These are phyloP conservation scores for Leonotis leonurus DNA, from an alignment of 257 asterid species.

Conservation along the genomic window DNA sequence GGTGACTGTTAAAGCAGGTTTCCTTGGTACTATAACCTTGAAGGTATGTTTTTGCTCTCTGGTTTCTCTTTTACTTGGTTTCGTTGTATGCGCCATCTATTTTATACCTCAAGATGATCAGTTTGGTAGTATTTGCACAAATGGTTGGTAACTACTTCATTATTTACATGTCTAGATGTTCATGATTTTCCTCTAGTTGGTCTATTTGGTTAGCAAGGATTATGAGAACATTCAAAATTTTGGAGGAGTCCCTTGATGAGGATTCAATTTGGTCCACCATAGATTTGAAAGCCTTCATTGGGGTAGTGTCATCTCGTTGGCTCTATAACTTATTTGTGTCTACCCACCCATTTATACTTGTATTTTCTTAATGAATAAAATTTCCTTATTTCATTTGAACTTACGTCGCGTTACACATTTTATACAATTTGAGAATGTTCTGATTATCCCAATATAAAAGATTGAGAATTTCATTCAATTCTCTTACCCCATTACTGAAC, in stretches of 20 bases:
- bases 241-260: not conserved
- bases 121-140: not conserved
- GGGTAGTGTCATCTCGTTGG: not conserved
- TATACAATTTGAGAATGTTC: slow-evolving; percentile 1
- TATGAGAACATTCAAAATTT: not conserved
- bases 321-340: not conserved
- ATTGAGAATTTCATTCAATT: slow-evolving; percentile 3
- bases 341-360: not conserved
- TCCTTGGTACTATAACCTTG: slow-evolving; percentile 86
- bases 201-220: not conserved
- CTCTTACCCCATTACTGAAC: not conserved
- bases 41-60: slow-evolving; percentile 43
- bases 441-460: slow-evolving; percentile 8
- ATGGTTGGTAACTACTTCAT: slow-evolving; percentile 3
- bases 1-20: slow-evolving; percentile 92
- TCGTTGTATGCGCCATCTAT: not conserved
- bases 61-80: slow-evolving; percentile 3
- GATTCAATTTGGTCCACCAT: not conserved
- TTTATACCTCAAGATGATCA: not conserved
- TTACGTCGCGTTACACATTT: not conserved
- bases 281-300: not conserved
- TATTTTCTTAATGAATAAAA: not conserved
- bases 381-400: not conserved
- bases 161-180: slow-evolving; percentile 9
- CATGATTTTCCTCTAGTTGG: not conserved